Base-by-base conservation (phyloP, 2,329 filamentous ascomycete genomes). In the Phaeosphaeriaceae sp. region DNA sequence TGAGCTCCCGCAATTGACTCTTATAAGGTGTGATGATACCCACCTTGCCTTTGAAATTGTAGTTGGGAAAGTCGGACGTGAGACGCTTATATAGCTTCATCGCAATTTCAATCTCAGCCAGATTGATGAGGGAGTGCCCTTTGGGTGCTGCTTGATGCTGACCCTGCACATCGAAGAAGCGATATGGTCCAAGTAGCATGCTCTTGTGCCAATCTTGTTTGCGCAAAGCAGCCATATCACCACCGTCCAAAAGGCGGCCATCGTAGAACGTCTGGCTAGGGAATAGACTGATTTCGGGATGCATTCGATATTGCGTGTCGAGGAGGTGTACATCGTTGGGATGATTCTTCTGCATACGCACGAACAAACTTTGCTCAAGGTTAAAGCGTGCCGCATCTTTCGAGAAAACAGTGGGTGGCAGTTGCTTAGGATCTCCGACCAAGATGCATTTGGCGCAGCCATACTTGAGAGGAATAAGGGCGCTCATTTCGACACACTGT, bases 241-340 rank as follows among this genome's bases (percentile, higher is more conserved):
- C 86, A 22, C 96, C 95, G 76, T 99, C 93, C 63, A 93, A 83
- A 11, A 99, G 86, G 62, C 88, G 87, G 25, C 91, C 88, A 73
- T 98, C 92, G 79, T 99, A 99, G 80, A 99, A 99, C 51, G 93
- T 90, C 67, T 85, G 82, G 76, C 93, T 97, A 1, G 96, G 95
- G 76, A 97, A 99, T 52, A 83, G 78, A 77, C 93, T 97, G 75
- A 99, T 99, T 66, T 95, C 92, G 0, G 96, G 95, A 79, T 99
- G 95, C 96, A 99, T 99, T 79, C 95, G 95, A 76, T 99, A 99
- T 74, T 99, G 95, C 55, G 91, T 95, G 73, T 98, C 94, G n/a
- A 99, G 87, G 24, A 99, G 84, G 80, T 99, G 94, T 17, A 99
- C 89, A 64, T 96, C 90, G 31, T 91, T 83, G 0, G 92, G 91